Conservation (phyloP, 2,329 filamentous ascomycete genomes). For the Verticillium nubilum region DNA sequence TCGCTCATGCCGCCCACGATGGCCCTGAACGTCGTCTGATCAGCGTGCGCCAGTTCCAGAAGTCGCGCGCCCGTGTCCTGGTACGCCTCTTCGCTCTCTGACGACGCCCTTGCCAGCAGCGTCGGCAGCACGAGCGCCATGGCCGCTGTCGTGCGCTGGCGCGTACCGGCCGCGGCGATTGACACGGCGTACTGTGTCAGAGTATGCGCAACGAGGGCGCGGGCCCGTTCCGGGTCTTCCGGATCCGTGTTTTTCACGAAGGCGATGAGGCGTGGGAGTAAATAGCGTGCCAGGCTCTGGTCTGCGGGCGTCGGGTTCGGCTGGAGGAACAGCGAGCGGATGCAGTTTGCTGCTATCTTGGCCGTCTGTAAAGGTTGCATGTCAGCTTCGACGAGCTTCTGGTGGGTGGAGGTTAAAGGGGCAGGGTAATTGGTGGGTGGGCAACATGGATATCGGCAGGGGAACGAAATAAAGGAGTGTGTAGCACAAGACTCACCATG, state of each 20-base stretch:
- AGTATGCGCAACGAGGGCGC: conserved; percentile 65
- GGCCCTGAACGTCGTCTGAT: conserved; percentile 67
- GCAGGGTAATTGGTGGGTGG: background rate
- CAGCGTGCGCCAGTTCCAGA: conserved; percentile 72
- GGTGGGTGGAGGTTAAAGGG: background rate
- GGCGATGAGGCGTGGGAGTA: conserved; percentile 68
- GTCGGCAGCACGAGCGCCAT: conserved; percentile 74
- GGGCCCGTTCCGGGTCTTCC: conserved; percentile 74
- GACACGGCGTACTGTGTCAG: conserved; percentile 58
- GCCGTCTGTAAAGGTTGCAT: conserved; percentile 50
- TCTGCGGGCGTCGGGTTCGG: conserved; percentile 58
- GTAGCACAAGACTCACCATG: conserved; percentile 53
- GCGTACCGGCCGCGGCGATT: conserved; percentile 1
- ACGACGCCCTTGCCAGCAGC: conserved; percentile 65
- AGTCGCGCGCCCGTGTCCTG: conserved; percentile 70
- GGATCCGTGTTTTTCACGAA: conserved; percentile 67
- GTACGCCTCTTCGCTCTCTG: conserved; percentile 56
- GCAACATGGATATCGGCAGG: background rate
- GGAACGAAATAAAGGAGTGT: background rate
- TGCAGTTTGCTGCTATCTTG: conserved; percentile 85
- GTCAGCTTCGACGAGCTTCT: conserved; percentile 4
- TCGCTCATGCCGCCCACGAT: conserved; percentile 67
- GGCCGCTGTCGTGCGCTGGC: conserved; percentile 48
- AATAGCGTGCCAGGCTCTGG: conserved; percentile 66
- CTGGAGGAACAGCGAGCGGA: conserved; percentile 74